Evolutionary conservation across 2,329 filamentous ascomycete genomes (phyloP).

Genomic region (Pseudogymnoascus sp.): DNA sequence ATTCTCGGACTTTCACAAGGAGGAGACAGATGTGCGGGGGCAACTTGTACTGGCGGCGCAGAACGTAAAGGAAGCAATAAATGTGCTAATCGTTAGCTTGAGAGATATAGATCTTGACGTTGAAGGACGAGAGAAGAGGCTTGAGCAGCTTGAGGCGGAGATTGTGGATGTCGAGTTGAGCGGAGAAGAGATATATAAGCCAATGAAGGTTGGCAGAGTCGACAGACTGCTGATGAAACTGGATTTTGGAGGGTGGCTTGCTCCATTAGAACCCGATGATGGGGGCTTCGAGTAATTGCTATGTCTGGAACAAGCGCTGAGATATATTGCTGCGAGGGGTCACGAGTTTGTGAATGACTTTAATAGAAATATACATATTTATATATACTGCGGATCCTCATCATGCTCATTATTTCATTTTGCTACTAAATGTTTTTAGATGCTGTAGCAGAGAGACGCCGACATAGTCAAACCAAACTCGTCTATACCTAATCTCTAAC

Average conservation of each 20-base stretch:
- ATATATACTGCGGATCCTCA: background rate
- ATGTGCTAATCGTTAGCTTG: conserved; percentile 47
- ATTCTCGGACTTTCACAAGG: conserved; percentile 59
- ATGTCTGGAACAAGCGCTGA: background rate
- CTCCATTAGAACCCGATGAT: background rate
- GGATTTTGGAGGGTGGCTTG: conserved; percentile 41
- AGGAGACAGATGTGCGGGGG: conserved; percentile 59
- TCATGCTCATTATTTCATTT: background rate
- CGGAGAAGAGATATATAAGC: conserved; percentile 51
- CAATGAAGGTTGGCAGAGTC: conserved; percentile 66
- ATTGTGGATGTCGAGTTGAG: conserved; percentile 28
- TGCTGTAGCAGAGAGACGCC: background rate
- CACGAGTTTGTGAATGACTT: background rate
- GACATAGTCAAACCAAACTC: too few species aligned
- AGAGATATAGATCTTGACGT: conserved; percentile 42
- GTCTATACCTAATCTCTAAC: background rate
- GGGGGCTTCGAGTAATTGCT: background rate
- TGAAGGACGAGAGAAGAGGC: background rate
- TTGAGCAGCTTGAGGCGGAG: conserved; percentile 19
- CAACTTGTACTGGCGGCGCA: conserved; percentile 56
- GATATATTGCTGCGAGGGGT: background rate
- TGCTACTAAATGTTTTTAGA: background rate
- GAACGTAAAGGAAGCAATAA: conserved; percentile 58
- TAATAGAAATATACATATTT: background rate
- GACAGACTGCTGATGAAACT: conserved; percentile 87